Percentiles rank a stretch among this genome's conserved stretches.
phyloP scores from a whole-genome alignment of 208 protist species.

The Plasmodiophora brassicae region DNA sequence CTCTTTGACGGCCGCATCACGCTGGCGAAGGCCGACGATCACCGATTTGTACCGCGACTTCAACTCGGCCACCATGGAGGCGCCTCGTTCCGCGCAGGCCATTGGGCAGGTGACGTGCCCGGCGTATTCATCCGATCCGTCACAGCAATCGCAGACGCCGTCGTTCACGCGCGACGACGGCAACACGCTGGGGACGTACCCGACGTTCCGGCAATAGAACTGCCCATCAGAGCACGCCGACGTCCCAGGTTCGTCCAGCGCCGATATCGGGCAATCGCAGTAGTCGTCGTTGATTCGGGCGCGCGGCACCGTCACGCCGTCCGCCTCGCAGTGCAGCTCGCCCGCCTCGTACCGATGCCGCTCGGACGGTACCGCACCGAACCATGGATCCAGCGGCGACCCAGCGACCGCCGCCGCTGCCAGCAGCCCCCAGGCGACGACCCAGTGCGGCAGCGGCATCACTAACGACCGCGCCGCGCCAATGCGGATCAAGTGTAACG shows the following conservation, averaged over 20 bases:
- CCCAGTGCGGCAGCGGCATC: no score
- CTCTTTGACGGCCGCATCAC: not conserved
- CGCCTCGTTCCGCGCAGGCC: conserved; percentile 21
- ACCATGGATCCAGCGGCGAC: no score
- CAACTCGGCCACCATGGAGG: not conserved
- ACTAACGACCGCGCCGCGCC: no score
- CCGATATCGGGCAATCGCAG: conserved; percentile 38
- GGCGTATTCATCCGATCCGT: conserved; percentile 58
- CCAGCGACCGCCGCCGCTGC: no score
- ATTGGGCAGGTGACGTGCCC: not conserved
- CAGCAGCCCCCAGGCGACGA: no score
- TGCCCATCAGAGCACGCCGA: conserved; percentile 46
- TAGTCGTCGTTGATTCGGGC: conserved; percentile 38
- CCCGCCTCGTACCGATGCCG: no score
- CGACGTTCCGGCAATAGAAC: conserved; percentile 55
- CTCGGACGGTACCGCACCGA: no score
- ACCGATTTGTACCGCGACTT: not conserved
- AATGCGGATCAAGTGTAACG: no score
- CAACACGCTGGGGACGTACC: not conserved
- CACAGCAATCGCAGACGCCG: conserved; percentile 63
- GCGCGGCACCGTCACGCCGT: conserved; percentile 16
- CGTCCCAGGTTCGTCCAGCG: conserved; percentile 57
- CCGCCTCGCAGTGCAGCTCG: no score
- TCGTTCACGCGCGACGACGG: conserved; percentile 50
- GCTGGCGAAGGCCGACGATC: no score